Conservation (phyloP, 2,329 filamentous ascomycete species). For the Cercospora brassicicola region DNA sequence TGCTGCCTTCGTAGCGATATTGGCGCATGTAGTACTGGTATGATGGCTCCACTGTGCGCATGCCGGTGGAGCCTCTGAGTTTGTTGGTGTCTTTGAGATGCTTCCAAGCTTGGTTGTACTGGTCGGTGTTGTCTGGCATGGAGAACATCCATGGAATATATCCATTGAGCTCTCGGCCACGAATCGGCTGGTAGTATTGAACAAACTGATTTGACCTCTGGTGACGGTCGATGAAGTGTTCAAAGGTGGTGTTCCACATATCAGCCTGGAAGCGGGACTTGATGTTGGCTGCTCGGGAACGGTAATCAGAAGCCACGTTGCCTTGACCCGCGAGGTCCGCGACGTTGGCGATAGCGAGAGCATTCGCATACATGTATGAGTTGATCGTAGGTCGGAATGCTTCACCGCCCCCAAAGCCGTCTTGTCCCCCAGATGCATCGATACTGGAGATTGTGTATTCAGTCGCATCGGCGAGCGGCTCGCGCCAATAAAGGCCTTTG, state of each 20-base stretch:
- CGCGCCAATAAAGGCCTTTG: conserved; percentile 48
- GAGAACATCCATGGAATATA: conserved; percentile 48
- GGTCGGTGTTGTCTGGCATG: conserved; percentile 43
- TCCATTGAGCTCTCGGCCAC: conserved; percentile 48
- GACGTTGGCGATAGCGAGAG: conserved; percentile 44
- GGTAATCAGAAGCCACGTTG: conserved; percentile 24
- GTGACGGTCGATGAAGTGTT: conserved; percentile 49
- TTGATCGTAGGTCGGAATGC: conserved; percentile 50
- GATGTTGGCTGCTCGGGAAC: conserved; percentile 38
- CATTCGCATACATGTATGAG: conserved; percentile 49
- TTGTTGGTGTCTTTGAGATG: conserved; percentile 41
- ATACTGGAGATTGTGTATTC: conserved; percentile 51
- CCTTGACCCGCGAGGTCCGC: conserved; percentile 38
- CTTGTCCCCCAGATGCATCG: conserved; percentile 43
- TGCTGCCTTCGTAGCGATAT: conserved; percentile 43
- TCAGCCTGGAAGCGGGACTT: conserved; percentile 43
- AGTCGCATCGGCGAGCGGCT: conserved; percentile 47
- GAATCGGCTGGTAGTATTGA: conserved; percentile 44
- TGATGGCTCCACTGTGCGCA: conserved; percentile 47
- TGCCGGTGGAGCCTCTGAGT: conserved; percentile 41
- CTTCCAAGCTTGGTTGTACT: conserved; percentile 43
- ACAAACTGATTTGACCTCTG: conserved; percentile 44
- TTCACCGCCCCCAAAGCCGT: conserved; percentile 46
- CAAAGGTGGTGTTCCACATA: conserved; percentile 48
- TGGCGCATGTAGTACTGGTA: conserved; percentile 51